These are phyloP conservation scores for Alternaria burnsii DNA, from an alignment of 2,329 filamentous ascomycete species.

Conservation along the genomic window DNA sequence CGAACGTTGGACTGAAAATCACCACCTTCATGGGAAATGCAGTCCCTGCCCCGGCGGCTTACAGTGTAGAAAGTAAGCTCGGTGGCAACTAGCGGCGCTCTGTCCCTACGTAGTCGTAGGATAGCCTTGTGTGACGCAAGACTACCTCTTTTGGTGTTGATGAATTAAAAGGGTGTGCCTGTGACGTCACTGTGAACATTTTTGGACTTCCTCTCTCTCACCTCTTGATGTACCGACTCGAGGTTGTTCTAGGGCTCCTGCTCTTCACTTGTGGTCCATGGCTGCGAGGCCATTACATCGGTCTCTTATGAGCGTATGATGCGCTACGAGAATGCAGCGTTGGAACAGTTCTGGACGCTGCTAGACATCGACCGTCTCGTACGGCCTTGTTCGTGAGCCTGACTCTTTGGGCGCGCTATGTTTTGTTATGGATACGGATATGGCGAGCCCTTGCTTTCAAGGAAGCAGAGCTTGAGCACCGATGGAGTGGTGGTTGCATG, in stretches of 20 bases:
- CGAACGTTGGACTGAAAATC: not conserved
- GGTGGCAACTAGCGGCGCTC: not conserved
- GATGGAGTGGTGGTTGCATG: not conserved
- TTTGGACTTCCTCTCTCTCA: not conserved
- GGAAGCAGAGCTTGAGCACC: not conserved
- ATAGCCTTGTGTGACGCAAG: not conserved
- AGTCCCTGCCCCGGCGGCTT: not conserved
- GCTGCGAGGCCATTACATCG: not conserved
- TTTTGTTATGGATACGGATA: not conserved
- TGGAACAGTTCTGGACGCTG: not conserved
- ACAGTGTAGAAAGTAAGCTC: not conserved
- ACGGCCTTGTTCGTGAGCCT: not conserved
- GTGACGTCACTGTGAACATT: not conserved
- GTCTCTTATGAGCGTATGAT: not conserved
- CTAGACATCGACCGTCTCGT: not conserved
- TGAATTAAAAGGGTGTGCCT: not conserved
- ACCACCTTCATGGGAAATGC: not conserved
- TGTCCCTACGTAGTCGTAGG: not conserved
- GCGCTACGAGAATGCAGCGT: not conserved
- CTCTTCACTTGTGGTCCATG: not conserved
- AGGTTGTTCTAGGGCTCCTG: not conserved
- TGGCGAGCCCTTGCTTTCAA: not conserved
- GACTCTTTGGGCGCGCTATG: not conserved
- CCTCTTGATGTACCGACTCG: not conserved
- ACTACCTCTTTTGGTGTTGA: not conserved